phyloP scores from a whole-genome alignment of 2,329 filamentous ascomycete genomes.

The Sordariomycetes sp. region DNA sequence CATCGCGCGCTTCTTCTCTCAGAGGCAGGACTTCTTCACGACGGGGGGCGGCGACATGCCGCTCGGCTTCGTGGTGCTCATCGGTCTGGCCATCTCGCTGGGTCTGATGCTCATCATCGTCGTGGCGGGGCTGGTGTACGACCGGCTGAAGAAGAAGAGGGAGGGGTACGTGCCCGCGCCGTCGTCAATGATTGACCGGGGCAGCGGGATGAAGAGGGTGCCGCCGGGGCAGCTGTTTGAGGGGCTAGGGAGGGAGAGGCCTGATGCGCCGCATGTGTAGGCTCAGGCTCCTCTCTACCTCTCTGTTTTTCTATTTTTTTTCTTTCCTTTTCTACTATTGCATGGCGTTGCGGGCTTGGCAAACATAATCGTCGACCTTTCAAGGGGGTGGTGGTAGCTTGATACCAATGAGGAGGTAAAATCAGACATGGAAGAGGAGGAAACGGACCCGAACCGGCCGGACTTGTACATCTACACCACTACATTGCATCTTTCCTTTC shows the following conservation, averaged over 20 bases:
- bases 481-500: constrained; percentile 1
- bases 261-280: constrained; percentile 37
- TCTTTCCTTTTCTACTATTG: neutral
- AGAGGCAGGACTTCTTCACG: constrained; percentile 65
- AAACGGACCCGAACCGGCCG: neutral
- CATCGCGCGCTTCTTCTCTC: constrained; percentile 71
- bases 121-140: constrained; percentile 58
- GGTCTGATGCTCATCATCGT: constrained; percentile 68
- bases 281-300: neutral
- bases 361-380: neutral
- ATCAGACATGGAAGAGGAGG: neutral
- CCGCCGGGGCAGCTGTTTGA: constrained; percentile 48
- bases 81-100: constrained; percentile 66
- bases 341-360: neutral
- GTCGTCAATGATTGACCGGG: constrained; percentile 48
- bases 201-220: constrained; percentile 43
- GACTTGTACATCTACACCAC: neutral
- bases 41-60: constrained; percentile 47
- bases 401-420: neutral
- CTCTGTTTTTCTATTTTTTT: neutral
- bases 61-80: constrained; percentile 67
- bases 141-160: constrained; percentile 61
- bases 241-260: constrained; percentile 32
- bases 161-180: constrained; percentile 74
- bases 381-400: neutral